Conservation (phyloP, 2,329 filamentous ascomycete genomes). For the Scorias spongiosa region DNA sequence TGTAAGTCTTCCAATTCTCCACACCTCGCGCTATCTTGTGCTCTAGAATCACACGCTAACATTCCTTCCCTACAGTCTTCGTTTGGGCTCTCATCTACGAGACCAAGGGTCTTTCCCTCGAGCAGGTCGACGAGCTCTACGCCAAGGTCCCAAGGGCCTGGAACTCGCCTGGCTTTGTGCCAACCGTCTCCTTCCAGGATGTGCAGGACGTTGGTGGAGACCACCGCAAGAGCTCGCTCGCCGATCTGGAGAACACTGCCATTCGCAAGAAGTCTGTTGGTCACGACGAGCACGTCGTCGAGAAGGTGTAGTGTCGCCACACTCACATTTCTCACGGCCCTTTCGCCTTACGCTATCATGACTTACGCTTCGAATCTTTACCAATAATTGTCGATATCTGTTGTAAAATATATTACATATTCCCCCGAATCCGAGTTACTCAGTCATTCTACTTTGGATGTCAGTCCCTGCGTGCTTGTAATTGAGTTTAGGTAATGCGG, state of each 20-base stretch:
- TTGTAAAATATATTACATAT: too few species aligned
- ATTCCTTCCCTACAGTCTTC: slow-evolving; percentile 18
- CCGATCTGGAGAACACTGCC: slow-evolving; percentile 18
- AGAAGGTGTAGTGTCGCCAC: not conserved
- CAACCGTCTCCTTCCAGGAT: slow-evolving; percentile 32
- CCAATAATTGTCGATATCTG: too few species aligned
- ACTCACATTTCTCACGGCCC: too few species aligned
- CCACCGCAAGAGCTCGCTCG: slow-evolving; percentile 14
- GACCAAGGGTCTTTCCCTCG: slow-evolving; percentile 69
- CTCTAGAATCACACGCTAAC: not conserved
- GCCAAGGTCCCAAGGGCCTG: slow-evolving; percentile 44
- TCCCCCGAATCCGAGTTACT: too few species aligned
- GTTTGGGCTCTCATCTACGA: slow-evolving; percentile 47
- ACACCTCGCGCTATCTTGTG: not conserved
- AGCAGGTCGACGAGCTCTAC: slow-evolving; percentile 72
- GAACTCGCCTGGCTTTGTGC: slow-evolving; percentile 37
- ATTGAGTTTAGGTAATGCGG: too few species aligned
- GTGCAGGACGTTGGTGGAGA: slow-evolving; percentile 8
- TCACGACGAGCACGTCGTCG: slow-evolving; percentile 11
- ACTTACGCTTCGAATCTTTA: too few species aligned
- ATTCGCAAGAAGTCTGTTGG: slow-evolving; percentile 21
- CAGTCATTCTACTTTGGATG: too few species aligned
- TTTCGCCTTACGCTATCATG: too few species aligned
- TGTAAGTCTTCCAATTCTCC: not conserved
- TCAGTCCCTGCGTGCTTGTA: too few species aligned